Evolutionary conservation across 2,329 filamentous ascomycete species (phyloP).

Genomic region (Xylariaceae sp.): DNA sequence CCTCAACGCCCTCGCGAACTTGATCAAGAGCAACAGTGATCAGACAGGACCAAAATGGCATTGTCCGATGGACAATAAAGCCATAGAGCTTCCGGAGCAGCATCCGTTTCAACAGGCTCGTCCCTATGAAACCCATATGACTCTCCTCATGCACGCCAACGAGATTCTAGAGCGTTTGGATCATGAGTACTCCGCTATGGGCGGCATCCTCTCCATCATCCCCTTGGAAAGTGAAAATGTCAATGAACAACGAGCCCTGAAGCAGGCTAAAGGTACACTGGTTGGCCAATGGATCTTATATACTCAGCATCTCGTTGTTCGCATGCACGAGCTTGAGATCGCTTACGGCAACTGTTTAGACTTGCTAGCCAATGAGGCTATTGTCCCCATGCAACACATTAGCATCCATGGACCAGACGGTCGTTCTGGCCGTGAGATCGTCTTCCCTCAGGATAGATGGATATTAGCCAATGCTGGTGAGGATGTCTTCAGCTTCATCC

Average conservation of each 20-base stretch:
- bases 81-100: slow-evolving; percentile 18
- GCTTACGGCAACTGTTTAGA: slow-evolving; percentile 49
- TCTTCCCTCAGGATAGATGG: slow-evolving; percentile 53
- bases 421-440: slow-evolving; percentile 50
- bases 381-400: slow-evolving; percentile 49
- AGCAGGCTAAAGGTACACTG: slow-evolving; percentile 44
- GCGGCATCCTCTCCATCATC: slow-evolving; percentile 53
- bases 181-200: slow-evolving; percentile 53
- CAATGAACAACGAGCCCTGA: slow-evolving; percentile 34
- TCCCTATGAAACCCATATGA: slow-evolving; percentile 45
- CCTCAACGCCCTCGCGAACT: slow-evolving; percentile 44
- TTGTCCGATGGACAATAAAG: slow-evolving; percentile 40
- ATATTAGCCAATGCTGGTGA: slow-evolving; percentile 53
- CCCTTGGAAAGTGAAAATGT: slow-evolving; percentile 39
- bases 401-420: slow-evolving; percentile 49
- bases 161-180: slow-evolving; percentile 57
- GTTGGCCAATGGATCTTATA: slow-evolving; percentile 56
- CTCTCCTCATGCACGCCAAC: slow-evolving; percentile 55
- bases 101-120: slow-evolving; percentile 18
- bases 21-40: slow-evolving; percentile 41
- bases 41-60: slow-evolving; percentile 38
- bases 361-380: slow-evolving; percentile 46
- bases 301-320: slow-evolving; percentile 49
- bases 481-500: slow-evolving; percentile 45
- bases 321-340: slow-evolving; percentile 56